Conservation (phyloP, 352 stramenopile genomes). For the Phytophthora megakarya region DNA sequence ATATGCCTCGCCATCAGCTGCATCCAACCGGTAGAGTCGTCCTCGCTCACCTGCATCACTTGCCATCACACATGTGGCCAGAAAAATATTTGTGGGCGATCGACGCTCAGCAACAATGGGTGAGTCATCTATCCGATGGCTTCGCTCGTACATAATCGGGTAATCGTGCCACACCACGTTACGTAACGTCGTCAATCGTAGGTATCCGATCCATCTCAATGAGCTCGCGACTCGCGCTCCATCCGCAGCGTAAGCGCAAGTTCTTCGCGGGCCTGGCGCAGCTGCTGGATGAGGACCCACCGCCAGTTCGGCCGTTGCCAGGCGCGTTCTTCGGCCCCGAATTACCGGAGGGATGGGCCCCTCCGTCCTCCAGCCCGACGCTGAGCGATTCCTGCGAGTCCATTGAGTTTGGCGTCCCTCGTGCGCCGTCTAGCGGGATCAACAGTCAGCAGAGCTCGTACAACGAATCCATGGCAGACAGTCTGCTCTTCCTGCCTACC, state of each 20-base stretch:
- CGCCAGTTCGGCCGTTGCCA: constrained; percentile 36
- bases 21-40: constrained; percentile 12
- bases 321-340: constrained; percentile 42
- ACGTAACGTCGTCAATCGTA: constrained; percentile 9
- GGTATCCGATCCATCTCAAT: neutral
- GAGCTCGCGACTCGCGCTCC: constrained; percentile 34
- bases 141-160: constrained; percentile 16
- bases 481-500: constrained; percentile 49
- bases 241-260: constrained; percentile 77
- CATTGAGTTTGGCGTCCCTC: constrained; percentile 43
- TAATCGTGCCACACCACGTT: constrained; percentile 16
- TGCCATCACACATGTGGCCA: neutral
- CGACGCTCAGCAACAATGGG: neutral
- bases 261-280: constrained; percentile 71
- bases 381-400: constrained; percentile 49
- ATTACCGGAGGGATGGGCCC: constrained; percentile 1
- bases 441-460: constrained; percentile 43
- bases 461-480: constrained; percentile 66
- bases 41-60: constrained; percentile 16
- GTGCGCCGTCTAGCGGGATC: constrained; percentile 8
- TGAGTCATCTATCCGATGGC: constrained; percentile 17
- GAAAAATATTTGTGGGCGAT: constrained; percentile 11
- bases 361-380: constrained; percentile 3
- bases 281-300: constrained; percentile 50
- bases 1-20: constrained; percentile 30